Conservation (phyloP, 495 filamentous ascomycete species). For the Elasticomyces elasticus region DNA sequence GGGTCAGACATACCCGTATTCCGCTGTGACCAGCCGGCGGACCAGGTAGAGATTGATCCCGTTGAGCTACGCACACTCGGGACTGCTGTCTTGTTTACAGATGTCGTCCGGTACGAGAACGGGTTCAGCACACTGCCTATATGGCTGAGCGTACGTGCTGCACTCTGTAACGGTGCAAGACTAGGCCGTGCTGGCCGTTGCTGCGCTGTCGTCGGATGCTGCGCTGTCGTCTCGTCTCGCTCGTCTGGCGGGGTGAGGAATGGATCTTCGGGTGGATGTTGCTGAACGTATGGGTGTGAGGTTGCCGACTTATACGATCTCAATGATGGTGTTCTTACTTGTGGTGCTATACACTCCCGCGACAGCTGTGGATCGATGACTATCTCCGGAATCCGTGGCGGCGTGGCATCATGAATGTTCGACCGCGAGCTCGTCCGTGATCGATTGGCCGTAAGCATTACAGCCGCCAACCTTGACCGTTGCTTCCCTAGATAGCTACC, state of each 20-base stretch:
- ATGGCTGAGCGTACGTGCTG: conserved; percentile 12
- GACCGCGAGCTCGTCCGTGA: conserved; percentile 8
- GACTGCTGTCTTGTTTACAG: neutral
- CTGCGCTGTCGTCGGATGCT: neutral
- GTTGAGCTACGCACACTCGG: neutral
- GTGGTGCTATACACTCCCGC: conserved; percentile 6
- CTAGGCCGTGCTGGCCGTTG: neutral
- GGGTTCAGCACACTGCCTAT: conserved; percentile 13
- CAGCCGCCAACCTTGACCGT: conserved; percentile 7
- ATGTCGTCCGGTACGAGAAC: conserved; percentile 5
- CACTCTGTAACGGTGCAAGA: conserved; percentile 15
- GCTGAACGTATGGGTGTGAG: conserved; percentile 6
- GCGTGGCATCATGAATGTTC: neutral
- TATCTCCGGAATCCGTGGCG: conserved; percentile 5
- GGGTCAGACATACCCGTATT: conserved; percentile 8
- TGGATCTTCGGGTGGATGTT: conserved; percentile 16
- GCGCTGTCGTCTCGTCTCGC: neutral
- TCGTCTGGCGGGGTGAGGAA: conserved; percentile 21
- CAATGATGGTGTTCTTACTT: conserved; percentile 7
- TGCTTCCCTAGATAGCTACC: conserved; percentile 11
- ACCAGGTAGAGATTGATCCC: conserved; percentile 10
- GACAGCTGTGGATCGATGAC: conserved; percentile 10
- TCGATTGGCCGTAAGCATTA: conserved; percentile 4
- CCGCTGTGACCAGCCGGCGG: conserved; percentile 3
- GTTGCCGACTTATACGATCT: conserved; percentile 9